A percentile compares a stretch with the other conserved stretches of the same genome.
These are phyloP conservation scores for Cinnamomum micranthum DNA, from an alignment of 164 flowering plant genomes.

Conservation along the genomic window DNA sequence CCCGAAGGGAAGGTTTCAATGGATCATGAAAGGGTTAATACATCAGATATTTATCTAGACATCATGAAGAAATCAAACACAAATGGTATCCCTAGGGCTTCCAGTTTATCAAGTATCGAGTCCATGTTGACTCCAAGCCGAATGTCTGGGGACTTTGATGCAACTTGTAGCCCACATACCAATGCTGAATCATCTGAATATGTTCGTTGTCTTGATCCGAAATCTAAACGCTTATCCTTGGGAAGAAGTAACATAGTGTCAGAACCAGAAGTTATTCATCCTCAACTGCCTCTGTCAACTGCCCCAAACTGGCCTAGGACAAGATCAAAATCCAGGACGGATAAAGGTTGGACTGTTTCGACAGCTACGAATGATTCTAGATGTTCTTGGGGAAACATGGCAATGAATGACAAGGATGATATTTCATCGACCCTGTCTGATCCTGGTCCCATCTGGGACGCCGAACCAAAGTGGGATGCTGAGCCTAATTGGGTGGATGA, in stretches of 20 bases:
- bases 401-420: constrained; percentile 80
- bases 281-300: constrained; percentile 64
- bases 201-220: constrained; percentile 92
- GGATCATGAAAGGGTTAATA: constrained; percentile 55
- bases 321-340: constrained; percentile 78
- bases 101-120: constrained; percentile 96
- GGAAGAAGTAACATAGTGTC: constrained; percentile 61
- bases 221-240: constrained; percentile 79
- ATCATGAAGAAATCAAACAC: constrained; percentile 68
- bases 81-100: constrained; percentile 90
- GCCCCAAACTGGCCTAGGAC: constrained; percentile 97
- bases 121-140: constrained; percentile 92
- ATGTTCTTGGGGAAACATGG: constrained; percentile 73
- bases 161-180: constrained; percentile 69
- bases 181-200: constrained; percentile 93
- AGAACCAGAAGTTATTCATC: constrained; percentile 91
- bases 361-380: constrained; percentile 59
- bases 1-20: constrained; percentile 34
- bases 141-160: constrained; percentile 83
- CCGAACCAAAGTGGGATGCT: constrained; percentile 94
- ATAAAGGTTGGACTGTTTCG: constrained; percentile 74
- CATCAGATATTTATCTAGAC: constrained; percentile 76
- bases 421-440: constrained; percentile 97
- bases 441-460: constrained; percentile 98
- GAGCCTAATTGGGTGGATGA: constrained; percentile 37